Evolutionary conservation across 306 rosid genomes (phyloP).

Genomic region (Prunus davidiana): DNA sequence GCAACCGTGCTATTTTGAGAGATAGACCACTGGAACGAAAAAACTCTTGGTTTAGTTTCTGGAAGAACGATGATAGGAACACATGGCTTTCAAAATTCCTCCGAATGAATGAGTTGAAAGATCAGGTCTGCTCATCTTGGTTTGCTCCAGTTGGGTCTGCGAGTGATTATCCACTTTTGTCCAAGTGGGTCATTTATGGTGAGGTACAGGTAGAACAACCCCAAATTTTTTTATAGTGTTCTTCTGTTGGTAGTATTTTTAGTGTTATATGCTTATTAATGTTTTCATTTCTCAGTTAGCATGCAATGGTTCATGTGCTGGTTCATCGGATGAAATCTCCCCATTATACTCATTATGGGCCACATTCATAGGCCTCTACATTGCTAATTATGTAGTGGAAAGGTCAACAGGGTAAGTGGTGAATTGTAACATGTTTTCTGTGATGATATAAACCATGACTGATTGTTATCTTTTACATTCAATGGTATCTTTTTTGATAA

Average conservation of each 20-base stretch:
- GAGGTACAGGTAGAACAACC: constrained; percentile 54
- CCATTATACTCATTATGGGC: constrained; percentile 98
- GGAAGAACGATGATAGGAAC: constrained; percentile 78
- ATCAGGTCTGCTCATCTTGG: constrained; percentile 97
- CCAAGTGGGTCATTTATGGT: constrained; percentile 97
- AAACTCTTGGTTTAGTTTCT: constrained; percentile 67
- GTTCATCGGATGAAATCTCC: constrained; percentile 85
- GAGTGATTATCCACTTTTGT: constrained; percentile 93
- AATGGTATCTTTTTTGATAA: not conserved
- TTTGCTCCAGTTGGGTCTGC: constrained; percentile 99
- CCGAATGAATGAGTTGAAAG: constrained; percentile 81
- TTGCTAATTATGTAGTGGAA: constrained; percentile 93
- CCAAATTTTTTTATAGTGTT: not conserved
- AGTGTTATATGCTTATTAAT: constrained; percentile 18
- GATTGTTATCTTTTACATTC: not conserved
- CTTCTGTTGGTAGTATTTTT: constrained; percentile 1
- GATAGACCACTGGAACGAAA: constrained; percentile 48
- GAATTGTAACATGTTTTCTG: not conserved
- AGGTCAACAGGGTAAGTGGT: constrained; percentile 93
- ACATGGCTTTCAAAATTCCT: constrained; percentile 79
- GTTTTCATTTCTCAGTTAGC: constrained; percentile 59
- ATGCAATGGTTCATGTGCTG: constrained; percentile 82
- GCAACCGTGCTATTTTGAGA: constrained; percentile 79
- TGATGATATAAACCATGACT: not conserved
- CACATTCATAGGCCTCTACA: constrained; percentile 93